A percentile compares a stretch with the other conserved stretches of the same genome.
phyloP scores from a whole-genome alignment of 2,329 filamentous ascomycete species.

The Diaporthe sp. region DNA sequence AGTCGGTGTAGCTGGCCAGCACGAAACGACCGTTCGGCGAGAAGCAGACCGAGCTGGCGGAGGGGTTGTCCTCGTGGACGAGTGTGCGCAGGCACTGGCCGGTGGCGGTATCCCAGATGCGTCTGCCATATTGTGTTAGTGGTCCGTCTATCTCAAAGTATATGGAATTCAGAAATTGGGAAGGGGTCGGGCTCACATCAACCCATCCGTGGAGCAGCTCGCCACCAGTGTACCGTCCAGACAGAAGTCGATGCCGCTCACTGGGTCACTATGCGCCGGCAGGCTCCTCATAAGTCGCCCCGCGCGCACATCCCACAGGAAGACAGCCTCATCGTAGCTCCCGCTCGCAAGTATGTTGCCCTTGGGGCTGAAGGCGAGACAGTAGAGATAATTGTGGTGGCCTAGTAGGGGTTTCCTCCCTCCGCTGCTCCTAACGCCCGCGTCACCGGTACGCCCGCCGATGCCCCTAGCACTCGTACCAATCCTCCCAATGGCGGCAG shows the following conservation, averaged over 20 bases:
- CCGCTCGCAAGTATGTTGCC: slow-evolving; percentile 97
- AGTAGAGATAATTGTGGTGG: slow-evolving; percentile 97
- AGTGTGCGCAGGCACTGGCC: slow-evolving; percentile 95
- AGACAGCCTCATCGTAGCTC: slow-evolving; percentile 97
- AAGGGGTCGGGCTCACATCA: slow-evolving; percentile 70
- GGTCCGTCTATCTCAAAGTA: slow-evolving; percentile 32
- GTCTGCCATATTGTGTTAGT: slow-evolving; percentile 55
- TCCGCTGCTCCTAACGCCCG: slow-evolving; percentile 36
- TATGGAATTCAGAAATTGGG: not conserved
- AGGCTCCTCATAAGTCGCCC: slow-evolving; percentile 89
- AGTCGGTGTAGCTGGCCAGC: slow-evolving; percentile 91
- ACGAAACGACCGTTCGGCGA: slow-evolving; percentile 94
- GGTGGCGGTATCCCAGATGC: slow-evolving; percentile 95
- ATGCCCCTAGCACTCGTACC: slow-evolving; percentile 35
- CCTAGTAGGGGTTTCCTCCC: slow-evolving; percentile 76
- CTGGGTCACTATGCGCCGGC: slow-evolving; percentile 94
- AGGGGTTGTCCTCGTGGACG: slow-evolving; percentile 95
- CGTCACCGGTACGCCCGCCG: slow-evolving; percentile 34
- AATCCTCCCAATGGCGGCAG: slow-evolving; percentile 38
- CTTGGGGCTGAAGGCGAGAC: slow-evolving; percentile 95
- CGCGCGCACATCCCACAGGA: slow-evolving; percentile 94
- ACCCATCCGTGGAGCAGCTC: slow-evolving; percentile 90
- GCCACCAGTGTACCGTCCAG: slow-evolving; percentile 92
- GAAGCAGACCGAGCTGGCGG: slow-evolving; percentile 90
- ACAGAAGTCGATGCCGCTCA: slow-evolving; percentile 93